Base-by-base conservation (phyloP, 1,284 basidiomycete species). In the Laetiporus sulphureus region DNA sequence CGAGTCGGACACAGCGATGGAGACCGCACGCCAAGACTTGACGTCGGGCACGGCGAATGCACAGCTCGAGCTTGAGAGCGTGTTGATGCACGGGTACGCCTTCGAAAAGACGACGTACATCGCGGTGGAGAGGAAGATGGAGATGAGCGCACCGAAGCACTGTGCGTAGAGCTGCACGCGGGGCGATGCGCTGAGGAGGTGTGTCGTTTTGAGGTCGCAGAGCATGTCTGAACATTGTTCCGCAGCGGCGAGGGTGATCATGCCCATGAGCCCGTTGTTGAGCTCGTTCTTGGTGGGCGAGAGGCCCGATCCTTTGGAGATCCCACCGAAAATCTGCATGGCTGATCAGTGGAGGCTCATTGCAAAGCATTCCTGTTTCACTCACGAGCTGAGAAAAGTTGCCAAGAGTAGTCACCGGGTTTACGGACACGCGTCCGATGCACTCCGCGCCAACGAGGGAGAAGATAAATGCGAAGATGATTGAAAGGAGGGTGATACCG, bases 111-210 rank as follows among this genome's bases (percentile, higher is more conserved):
- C 60, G 47, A 81, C 64, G 58, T 77, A 80, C 53, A 79, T 58
- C n/a, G 74, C 75, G 2, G 68, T 64, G 37, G 65, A 69, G 53
- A 79, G 62, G 64, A 79, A 79, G 38, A 78, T 67, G 21, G 77
- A 71, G 35, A 79, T 74, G 40, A 78, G 65, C 12, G 76, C 66
- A 35, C 78, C 77, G 40, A 60, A 64, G 13, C 77, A 62, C 58
- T 80, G 77, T 16, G 77, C 76, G 52, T 75, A 70, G 57, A 83
- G 83, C 62, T 83, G 78, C 50, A 73, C 74, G 42, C 65, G 67
- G 13, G 82, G 82, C 46, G 76, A 77, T n/a, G 79, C 77, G 21
- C 79, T 67, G n/a, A 83, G 68, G 36, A 84, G 69, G 58, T 83
- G 82, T 41, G 77, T 79, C 5, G 83, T 80, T 62, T 83, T 83